These are phyloP conservation scores for Pythium rishiriense DNA, from an alignment of 352 stramenopile genomes.

Conservation along the genomic window DNA sequence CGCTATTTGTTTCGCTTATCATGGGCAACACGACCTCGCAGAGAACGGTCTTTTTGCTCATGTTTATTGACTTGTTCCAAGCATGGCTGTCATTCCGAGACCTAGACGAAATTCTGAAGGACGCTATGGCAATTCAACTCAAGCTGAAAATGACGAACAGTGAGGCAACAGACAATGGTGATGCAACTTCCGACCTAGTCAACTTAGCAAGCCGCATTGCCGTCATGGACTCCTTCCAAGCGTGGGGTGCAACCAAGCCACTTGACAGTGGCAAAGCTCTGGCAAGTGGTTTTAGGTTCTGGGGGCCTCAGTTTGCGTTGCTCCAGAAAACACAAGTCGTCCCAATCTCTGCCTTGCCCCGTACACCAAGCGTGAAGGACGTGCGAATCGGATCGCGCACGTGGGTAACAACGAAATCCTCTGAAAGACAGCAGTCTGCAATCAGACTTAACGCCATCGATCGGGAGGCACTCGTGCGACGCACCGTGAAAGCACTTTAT, in stretches of 20 bases:
- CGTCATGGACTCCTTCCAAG: not conserved
- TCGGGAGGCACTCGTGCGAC: constrained; percentile 1
- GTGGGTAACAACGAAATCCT: not conserved
- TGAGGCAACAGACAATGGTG: not conserved
- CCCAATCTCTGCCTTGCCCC: no score
- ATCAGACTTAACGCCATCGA: not conserved
- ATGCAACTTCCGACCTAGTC: not conserved
- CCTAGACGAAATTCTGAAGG: not conserved
- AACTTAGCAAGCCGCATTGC: not conserved
- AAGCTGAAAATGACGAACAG: not conserved
- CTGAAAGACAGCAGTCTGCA: not conserved
- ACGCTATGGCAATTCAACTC: not conserved
- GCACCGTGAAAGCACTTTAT: constrained; percentile 27
- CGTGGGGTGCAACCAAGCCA: no score
- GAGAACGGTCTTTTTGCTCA: constrained; percentile 9
- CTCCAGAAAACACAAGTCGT: no score
- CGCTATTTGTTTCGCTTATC: constrained; percentile 26
- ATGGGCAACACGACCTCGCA: constrained; percentile 19
- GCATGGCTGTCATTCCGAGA: constrained; percentile 15
- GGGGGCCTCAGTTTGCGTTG: no score
- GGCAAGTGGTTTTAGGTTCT: no score
- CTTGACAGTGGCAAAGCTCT: not conserved
- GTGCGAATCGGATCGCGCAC: not conserved
- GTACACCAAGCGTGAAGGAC: not conserved
- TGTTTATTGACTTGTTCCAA: constrained; percentile 19